Conservation (phyloP, 225 moss, liverwort and hornwort genomes). For the Asterella californica region DNA sequence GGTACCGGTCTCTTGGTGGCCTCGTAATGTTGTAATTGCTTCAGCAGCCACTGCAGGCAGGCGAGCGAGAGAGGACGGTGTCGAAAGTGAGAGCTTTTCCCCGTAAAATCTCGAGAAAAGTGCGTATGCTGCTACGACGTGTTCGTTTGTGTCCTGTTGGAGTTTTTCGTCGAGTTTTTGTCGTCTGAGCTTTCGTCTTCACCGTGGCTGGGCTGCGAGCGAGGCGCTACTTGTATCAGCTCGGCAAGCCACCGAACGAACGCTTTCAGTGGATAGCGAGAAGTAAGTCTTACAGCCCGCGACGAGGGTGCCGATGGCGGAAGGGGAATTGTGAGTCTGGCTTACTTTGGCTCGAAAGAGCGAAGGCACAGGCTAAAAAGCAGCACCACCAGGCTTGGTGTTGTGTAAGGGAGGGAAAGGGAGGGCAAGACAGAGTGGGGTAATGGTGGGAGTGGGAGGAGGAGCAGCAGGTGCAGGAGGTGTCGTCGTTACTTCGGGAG, state of each 20-base stretch:
- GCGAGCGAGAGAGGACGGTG: not conserved
- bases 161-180: too few species aligned
- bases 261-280: not conserved
- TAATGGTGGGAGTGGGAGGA: constrained; percentile 17
- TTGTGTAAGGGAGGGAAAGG: not conserved
- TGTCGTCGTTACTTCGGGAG: not conserved
- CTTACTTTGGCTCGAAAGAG: constrained; percentile 11
- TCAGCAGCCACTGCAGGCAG: not conserved
- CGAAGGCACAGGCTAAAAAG: not conserved
- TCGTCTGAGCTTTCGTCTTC: not conserved
- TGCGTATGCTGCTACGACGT: not conserved
- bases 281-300: not conserved
- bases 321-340: constrained; percentile 22
- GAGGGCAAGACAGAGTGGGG: not conserved
- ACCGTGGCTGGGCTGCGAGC: constrained; percentile 9
- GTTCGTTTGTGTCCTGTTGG: too few species aligned
- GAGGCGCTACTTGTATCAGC: not conserved
- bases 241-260: constrained; percentile 9
- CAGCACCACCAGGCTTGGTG: not conserved
- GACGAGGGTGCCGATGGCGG: constrained; percentile 13
- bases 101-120: not conserved
- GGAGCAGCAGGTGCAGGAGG: constrained; percentile 4
- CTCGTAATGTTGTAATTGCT: not conserved
- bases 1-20: constrained; percentile 1
- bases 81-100: not conserved